These are phyloP conservation scores for Phoma herbarum DNA, from an alignment of 2,329 filamentous ascomycete species.

Conservation along the genomic window DNA sequence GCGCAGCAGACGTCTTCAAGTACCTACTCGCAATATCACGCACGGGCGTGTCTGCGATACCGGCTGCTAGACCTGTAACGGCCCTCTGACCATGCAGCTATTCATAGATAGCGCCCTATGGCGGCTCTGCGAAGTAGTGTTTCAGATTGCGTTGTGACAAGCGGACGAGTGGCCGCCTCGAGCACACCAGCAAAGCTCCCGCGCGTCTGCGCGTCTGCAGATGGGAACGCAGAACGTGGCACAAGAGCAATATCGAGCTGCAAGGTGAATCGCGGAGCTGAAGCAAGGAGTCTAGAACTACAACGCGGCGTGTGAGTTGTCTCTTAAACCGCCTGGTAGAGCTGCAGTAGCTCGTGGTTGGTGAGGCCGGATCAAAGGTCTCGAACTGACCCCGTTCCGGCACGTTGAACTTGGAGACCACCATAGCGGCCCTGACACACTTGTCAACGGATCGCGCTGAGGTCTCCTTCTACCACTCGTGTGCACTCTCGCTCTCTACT, in stretches of 20 bases:
- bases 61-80: slow-evolving; percentile 12
- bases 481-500: slow-evolving; percentile 5
- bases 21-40: slow-evolving; percentile 3
- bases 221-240: slow-evolving; percentile 6
- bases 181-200: slow-evolving; percentile 20
- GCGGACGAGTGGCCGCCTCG: slow-evolving; percentile 21
- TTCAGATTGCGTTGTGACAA: slow-evolving; percentile 29
- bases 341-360: slow-evolving; percentile 16
- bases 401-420: background rate
- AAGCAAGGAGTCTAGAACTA: slow-evolving; percentile 15
- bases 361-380: slow-evolving; percentile 26
- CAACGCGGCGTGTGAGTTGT: slow-evolving; percentile 19
- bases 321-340: slow-evolving; percentile 17
- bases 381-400: slow-evolving; percentile 1
- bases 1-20: slow-evolving; percentile 2
- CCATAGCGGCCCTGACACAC: slow-evolving; percentile 9
- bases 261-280: slow-evolving; percentile 13
- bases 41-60: slow-evolving; percentile 13
- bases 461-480: slow-evolving; percentile 2
- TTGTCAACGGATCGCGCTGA: slow-evolving; percentile 14
- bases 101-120: slow-evolving; percentile 21
- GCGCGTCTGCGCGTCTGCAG: slow-evolving; percentile 24
- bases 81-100: slow-evolving; percentile 13
- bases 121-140: slow-evolving; percentile 33
- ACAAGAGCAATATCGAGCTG: slow-evolving; percentile 13